Evolutionary conservation across 2,329 filamentous ascomycete genomes (phyloP).

Genomic region (Alternaria novae-zelandiae): DNA sequence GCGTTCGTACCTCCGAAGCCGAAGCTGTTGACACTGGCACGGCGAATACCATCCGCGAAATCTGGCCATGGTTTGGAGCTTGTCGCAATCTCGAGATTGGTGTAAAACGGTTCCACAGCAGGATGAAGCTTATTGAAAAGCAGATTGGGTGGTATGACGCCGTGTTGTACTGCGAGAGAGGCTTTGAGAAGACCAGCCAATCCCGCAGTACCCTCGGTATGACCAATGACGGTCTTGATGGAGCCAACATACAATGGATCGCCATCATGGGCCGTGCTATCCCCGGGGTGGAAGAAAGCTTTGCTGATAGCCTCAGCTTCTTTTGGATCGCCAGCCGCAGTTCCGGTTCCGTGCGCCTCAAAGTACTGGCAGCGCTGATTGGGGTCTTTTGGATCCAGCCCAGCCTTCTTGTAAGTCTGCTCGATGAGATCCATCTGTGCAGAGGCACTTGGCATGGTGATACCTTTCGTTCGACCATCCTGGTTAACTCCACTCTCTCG

Average conservation of each 20-base stretch:
- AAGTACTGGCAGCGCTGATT: slow-evolving; percentile 4
- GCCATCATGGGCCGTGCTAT: not conserved
- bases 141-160: slow-evolving; percentile 44
- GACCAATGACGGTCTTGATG: slow-evolving; percentile 51
- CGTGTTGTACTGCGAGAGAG: slow-evolving; percentile 35
- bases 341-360: slow-evolving; percentile 38
- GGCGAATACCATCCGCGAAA: not conserved
- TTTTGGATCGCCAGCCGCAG: slow-evolving; percentile 35
- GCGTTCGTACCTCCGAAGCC: slow-evolving; percentile 38
- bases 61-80: slow-evolving; percentile 17
- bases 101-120: slow-evolving; percentile 29
- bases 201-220: slow-evolving; percentile 50
- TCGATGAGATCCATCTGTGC: slow-evolving; percentile 44
- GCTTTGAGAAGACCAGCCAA: slow-evolving; percentile 49
- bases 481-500: slow-evolving; percentile 46
- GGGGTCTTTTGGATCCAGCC: slow-evolving; percentile 33
- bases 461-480: slow-evolving; percentile 49
- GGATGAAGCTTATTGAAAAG: slow-evolving; percentile 44
- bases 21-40: slow-evolving; percentile 33
- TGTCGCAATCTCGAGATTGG: slow-evolving; percentile 13
- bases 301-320: slow-evolving; percentile 26
- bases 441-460: slow-evolving; percentile 55
- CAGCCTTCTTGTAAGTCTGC: slow-evolving; percentile 46
- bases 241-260: slow-evolving; percentile 24
- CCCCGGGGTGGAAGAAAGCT: slow-evolving; percentile 4